Evolutionary conservation across 2,329 filamentous ascomycete genomes (phyloP).

Genomic region (Ophiostoma novo-ulmi): DNA sequence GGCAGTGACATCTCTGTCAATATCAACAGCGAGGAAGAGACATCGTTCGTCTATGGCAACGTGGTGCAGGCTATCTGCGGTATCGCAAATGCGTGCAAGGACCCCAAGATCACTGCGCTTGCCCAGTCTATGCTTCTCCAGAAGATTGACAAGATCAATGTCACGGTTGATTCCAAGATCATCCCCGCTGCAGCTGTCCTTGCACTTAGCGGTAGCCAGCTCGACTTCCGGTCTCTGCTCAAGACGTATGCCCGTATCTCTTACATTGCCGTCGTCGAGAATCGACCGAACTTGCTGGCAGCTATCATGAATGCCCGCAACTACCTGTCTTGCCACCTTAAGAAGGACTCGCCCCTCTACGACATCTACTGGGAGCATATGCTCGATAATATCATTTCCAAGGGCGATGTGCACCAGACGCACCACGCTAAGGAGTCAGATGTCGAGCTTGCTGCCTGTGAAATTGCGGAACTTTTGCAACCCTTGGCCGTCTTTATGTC

Average conservation of each 20-base stretch:
- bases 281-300: constrained; percentile 60
- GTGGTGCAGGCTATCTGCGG: constrained; percentile 93
- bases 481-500: constrained; percentile 84
- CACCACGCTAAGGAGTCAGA: constrained; percentile 71
- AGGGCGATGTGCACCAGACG: constrained; percentile 75
- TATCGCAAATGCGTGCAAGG: constrained; percentile 74
- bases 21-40: constrained; percentile 71
- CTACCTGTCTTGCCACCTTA: constrained; percentile 66
- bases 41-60: constrained; percentile 69
- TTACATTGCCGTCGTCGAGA: constrained; percentile 65
- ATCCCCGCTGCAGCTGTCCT: constrained; percentile 75
- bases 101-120: constrained; percentile 87
- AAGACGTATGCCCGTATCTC: constrained; percentile 75
- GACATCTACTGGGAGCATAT: constrained; percentile 79
- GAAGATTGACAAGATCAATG: constrained; percentile 81
- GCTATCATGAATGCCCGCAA: constrained; percentile 77
- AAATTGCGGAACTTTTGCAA: constrained; percentile 81
- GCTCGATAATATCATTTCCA: constrained; percentile 80
- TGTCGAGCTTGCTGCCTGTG: constrained; percentile 72
- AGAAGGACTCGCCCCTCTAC: constrained; percentile 67
- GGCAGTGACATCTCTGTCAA: constrained; percentile 77
- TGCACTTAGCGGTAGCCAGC: constrained; percentile 68
- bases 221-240: constrained; percentile 80
- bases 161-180: constrained; percentile 75
- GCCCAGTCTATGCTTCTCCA: constrained; percentile 96